Evolutionary conservation across 345 rosid genomes (phyloP).

Genomic region (Adansonia digitata): DNA sequence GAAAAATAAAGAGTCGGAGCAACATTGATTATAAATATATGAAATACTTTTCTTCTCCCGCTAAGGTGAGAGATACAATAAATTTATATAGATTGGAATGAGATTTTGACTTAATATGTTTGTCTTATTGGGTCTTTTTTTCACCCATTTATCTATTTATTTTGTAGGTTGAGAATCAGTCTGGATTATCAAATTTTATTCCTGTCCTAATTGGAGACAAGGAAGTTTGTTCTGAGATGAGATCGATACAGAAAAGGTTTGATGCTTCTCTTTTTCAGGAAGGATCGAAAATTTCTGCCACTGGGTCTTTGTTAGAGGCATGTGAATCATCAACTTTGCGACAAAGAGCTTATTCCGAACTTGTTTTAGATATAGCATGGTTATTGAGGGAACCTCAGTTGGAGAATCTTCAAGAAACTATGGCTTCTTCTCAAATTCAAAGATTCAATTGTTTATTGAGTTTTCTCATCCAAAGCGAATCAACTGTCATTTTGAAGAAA

Average conservation of each 20-base stretch:
- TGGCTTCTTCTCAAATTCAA: slow-evolving; percentile 55
- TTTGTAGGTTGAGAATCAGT: slow-evolving; percentile 80
- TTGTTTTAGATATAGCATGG: slow-evolving; percentile 83
- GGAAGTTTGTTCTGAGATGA: slow-evolving; percentile 73
- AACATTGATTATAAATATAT: not conserved
- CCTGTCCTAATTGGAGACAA: slow-evolving; percentile 68
- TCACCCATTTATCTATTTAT: not conserved
- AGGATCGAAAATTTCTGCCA: slow-evolving; percentile 26
- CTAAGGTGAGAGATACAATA: not conserved
- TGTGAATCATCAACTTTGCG: slow-evolving; percentile 41
- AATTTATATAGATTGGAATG: not conserved
- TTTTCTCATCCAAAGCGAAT: slow-evolving; percentile 49
- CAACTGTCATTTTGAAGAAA: slow-evolving; percentile 49
- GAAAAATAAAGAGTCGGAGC: no score
- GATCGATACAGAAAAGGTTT: slow-evolving; percentile 53
- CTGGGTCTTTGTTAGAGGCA: slow-evolving; percentile 23
- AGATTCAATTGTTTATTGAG: slow-evolving; percentile 52
- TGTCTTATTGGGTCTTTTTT: not conserved
- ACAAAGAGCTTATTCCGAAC: slow-evolving; percentile 52
- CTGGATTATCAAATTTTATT: slow-evolving; percentile 84
- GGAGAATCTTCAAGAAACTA: slow-evolving; percentile 37
- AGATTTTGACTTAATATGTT: not conserved
- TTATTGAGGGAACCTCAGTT: slow-evolving; percentile 55
- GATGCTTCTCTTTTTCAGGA: slow-evolving; percentile 35
- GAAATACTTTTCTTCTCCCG: not conserved